These are phyloP conservation scores for Magnaporthiopsis incrustans DNA, from an alignment of 2,329 filamentous ascomycete species.

Conservation along the genomic window DNA sequence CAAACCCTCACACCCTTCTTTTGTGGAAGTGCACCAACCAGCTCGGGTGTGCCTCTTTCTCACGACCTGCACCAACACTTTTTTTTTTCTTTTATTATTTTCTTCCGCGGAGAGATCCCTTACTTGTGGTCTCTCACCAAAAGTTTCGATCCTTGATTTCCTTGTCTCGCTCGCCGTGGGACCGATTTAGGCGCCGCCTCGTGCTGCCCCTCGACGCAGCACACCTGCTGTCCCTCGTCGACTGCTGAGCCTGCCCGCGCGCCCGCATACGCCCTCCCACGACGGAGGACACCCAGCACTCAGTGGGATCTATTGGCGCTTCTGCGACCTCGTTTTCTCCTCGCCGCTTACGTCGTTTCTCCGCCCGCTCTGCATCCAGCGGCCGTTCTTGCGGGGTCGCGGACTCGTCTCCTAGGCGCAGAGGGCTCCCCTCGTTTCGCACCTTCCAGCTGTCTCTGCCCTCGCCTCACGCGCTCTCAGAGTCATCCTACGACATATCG, in stretches of 20 bases:
- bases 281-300: not conserved
- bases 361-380: not conserved
- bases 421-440: not conserved
- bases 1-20: slow-evolving; percentile 13
- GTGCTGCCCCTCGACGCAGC: not conserved
- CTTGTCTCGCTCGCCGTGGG: not conserved
- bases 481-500: not conserved
- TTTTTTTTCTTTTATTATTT: not conserved
- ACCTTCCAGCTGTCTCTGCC: not conserved
- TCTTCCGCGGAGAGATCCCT: not conserved
- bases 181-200: not conserved
- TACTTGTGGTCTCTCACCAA: not conserved
- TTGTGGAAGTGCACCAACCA: slow-evolving; percentile 8
- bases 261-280: not conserved
- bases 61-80: not conserved
- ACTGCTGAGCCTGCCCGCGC: not conserved
- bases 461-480: not conserved
- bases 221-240: not conserved
- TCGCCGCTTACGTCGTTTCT: not conserved
- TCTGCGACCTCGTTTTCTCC: not conserved
- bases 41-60: slow-evolving; percentile 2
- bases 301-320: not conserved
- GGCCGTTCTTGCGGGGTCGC: not conserved
- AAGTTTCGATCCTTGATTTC: not conserved
- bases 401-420: not conserved